Evolutionary conservation across 371 early-diverging fungal species (phyloP).

Genomic region (Chytridium lagenaria): DNA sequence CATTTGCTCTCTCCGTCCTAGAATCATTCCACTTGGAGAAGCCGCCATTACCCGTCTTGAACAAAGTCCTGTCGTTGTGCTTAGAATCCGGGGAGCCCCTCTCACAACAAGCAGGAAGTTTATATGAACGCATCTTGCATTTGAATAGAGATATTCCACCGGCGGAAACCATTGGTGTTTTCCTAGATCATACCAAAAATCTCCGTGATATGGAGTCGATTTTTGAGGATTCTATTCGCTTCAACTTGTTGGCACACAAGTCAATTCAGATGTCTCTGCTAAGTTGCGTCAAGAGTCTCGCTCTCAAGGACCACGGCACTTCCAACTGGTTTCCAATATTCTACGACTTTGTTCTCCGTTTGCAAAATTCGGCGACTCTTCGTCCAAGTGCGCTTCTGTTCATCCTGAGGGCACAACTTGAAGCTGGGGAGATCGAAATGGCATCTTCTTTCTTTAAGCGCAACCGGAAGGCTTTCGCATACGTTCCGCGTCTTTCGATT

Average conservation of each 20-base stretch:
- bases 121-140: not conserved
- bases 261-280: not conserved
- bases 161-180: not conserved
- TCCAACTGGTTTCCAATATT: not conserved
- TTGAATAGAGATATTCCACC: not conserved
- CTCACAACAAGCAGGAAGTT: not conserved
- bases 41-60: not conserved
- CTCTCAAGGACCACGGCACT: not conserved
- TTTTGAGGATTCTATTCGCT: not conserved
- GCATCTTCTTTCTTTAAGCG: not conserved
- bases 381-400: no score
- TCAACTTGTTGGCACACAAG: not conserved
- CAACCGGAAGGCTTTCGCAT: not conserved
- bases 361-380: not conserved
- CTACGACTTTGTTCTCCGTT: not conserved
- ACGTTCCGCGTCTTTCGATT: not conserved
- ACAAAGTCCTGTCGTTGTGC: slow-evolving; percentile 7
- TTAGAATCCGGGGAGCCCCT: not conserved
- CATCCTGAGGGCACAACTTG: not conserved
- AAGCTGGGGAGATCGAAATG: not conserved
- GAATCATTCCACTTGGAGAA: not conserved
- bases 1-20: not conserved
- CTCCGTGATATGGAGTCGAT: not conserved
- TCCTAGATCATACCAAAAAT: not conserved
- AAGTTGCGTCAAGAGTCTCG: not conserved